These are phyloP conservation scores for Plasmodium cynomolgi DNA, from an alignment of 169 alveolate species.

Conservation along the genomic window DNA sequence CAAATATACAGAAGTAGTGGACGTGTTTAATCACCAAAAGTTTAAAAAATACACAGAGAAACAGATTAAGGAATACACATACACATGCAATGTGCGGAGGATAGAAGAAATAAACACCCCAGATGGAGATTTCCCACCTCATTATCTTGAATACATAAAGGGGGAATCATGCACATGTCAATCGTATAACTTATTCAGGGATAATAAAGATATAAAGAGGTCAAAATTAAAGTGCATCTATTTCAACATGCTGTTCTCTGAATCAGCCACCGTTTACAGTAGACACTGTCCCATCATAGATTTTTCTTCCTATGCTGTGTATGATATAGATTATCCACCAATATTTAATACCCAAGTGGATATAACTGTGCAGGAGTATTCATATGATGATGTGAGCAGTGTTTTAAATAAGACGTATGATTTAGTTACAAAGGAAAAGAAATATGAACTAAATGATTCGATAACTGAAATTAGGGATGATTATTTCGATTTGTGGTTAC, in stretches of 20 bases:
- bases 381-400: slow-evolving; percentile 53
- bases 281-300: slow-evolving; percentile 56
- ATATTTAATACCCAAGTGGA: slow-evolving; percentile 57
- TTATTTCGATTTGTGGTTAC: slow-evolving; percentile 65
- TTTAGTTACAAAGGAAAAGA: slow-evolving; percentile 67
- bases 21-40: slow-evolving; percentile 43
- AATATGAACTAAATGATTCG: slow-evolving; percentile 60
- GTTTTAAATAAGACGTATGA: slow-evolving; percentile 36
- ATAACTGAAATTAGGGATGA: slow-evolving; percentile 71
- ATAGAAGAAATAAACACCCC: slow-evolving; percentile 38
- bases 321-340: slow-evolving; percentile 72
- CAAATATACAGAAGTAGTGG: slow-evolving; percentile 61
- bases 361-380: slow-evolving; percentile 66
- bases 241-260: slow-evolving; percentile 55
- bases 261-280: slow-evolving; percentile 46
- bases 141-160: slow-evolving; percentile 55
- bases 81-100: slow-evolving; percentile 23
- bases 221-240: slow-evolving; percentile 47
- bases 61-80: slow-evolving; percentile 11
- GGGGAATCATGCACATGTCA: slow-evolving; percentile 66
- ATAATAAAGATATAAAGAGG: slow-evolving; percentile 51
- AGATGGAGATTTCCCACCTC: slow-evolving; percentile 44
- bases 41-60: slow-evolving; percentile 16
- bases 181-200: slow-evolving; percentile 38
- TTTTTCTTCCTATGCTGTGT: slow-evolving; percentile 29